A percentile compares a stretch with the other conserved stretches of the same genome.
phyloP scores from a whole-genome alignment of 2,329 filamentous ascomycete species.

The Aureobasidium sp. region DNA sequence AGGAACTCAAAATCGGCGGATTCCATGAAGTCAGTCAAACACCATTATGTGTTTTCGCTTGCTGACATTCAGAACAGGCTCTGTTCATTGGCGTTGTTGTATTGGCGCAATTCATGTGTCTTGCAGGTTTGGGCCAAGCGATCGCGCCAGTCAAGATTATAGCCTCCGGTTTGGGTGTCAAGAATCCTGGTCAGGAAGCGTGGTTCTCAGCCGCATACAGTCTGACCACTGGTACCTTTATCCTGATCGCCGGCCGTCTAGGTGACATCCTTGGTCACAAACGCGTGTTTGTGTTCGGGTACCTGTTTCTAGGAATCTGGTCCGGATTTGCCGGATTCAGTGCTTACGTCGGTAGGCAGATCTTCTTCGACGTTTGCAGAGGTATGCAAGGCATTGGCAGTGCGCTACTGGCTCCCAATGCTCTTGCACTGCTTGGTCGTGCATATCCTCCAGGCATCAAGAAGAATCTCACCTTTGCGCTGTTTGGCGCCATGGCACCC shows the following conservation, averaged over 20 bases:
- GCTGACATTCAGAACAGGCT: not conserved
- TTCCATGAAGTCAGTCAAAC: constrained; percentile 19
- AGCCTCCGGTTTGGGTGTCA: constrained; percentile 35
- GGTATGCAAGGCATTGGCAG: constrained; percentile 36
- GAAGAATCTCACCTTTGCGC: constrained; percentile 34
- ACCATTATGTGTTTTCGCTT: not conserved
- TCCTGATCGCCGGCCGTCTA: constrained; percentile 38
- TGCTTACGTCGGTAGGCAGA: constrained; percentile 28
- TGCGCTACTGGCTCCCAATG: constrained; percentile 32
- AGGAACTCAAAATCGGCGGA: constrained; percentile 18
- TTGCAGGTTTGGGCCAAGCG: constrained; percentile 24
- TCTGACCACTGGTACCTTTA: constrained; percentile 39
- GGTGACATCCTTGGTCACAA: constrained; percentile 41
- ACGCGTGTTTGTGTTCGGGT: constrained; percentile 35
- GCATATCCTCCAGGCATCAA: constrained; percentile 30
- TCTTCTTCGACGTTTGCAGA: constrained; percentile 32
- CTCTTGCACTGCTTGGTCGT: constrained; percentile 31
- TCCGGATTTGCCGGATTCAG: constrained; percentile 34
- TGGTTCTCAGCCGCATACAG: constrained; percentile 40
- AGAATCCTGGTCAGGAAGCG: constrained; percentile 35
- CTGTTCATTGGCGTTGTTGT: constrained; percentile 23
- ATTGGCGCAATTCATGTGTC: constrained; percentile 25
- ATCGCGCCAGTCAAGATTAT: constrained; percentile 41
- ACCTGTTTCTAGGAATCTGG: constrained; percentile 35
- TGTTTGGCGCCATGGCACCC: constrained; percentile 33